Conservation (phyloP, 2,329 filamentous ascomycete genomes). For the Didymellaceae sp. region DNA sequence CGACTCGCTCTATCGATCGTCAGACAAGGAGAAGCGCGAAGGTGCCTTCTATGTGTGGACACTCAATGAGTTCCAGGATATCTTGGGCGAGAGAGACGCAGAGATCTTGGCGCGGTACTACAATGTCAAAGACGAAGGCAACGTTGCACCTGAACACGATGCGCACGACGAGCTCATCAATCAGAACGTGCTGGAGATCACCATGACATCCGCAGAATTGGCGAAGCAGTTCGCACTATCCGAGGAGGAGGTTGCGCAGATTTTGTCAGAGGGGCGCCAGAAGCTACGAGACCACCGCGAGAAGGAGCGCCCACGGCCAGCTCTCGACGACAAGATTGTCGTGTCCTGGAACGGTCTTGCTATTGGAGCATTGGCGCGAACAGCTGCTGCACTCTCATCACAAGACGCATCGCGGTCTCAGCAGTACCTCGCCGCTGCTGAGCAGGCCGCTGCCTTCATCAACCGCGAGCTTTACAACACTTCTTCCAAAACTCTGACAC, state of each 20-base stretch:
- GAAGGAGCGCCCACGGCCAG: conserved; percentile 75
- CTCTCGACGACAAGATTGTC: conserved; percentile 86
- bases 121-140: conserved; percentile 83
- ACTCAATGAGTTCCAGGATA: conserved; percentile 78
- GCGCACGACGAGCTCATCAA: conserved; percentile 93
- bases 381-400: conserved; percentile 70
- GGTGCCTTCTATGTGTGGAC: conserved; percentile 97
- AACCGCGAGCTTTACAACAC: conserved; percentile 74
- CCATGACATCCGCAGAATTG: conserved; percentile 70
- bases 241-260: conserved; percentile 70
- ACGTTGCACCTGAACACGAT: conserved; percentile 82
- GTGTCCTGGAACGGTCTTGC: conserved; percentile 88
- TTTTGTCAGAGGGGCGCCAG: conserved; percentile 69
- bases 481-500: conserved; percentile 67
- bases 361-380: conserved; percentile 80
- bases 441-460: conserved; percentile 74
- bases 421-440: conserved; percentile 70
- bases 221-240: conserved; percentile 77
- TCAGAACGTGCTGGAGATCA: conserved; percentile 84
- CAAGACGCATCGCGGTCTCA: conserved; percentile 64
- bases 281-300: conserved; percentile 76
- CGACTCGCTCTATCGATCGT: conserved; percentile 77
- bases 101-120: conserved; percentile 82
- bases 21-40: conserved; percentile 82
- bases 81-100: conserved; percentile 72